Base-by-base conservation (phyloP, 345 rosid species). In the Adansonia digitata region DNA sequence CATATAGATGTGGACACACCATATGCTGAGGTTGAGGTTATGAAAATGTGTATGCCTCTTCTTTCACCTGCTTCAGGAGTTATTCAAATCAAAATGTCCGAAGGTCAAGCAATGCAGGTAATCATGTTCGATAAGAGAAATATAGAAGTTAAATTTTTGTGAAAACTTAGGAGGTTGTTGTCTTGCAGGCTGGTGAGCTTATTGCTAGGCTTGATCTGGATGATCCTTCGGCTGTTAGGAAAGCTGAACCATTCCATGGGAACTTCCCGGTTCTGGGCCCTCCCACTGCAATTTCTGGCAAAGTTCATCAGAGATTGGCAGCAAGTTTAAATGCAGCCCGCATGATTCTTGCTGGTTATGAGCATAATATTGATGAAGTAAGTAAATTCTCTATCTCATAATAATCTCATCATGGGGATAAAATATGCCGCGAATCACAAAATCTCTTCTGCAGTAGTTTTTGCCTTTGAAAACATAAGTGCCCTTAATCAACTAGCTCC, bases 11-110 rank as follows among this genome's bases (percentile, higher is more conserved):
- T 95, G 42, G 99, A 96, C 80, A 75, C 81, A 27, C 99, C 99
- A 14, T 96, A 88, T 84, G 99, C 97, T 12, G 99, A 96, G 88
- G 98, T 96, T 79, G 99, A 96, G 86, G 99, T 96, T 82, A 96
- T 96, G 99, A 96, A 96, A 87, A 96, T 96, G 99, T 96, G 99
- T 56, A 96, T 96, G 99, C 99, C 99, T 75, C 99, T 96, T 79
- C 98, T 96, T 71, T 96, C 98, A 77, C 99, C 99, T 74, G 97
- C 99, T 76, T 88, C 98, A 51, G 99, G 99, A 79, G 80, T 85
- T 72, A 79, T 96, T 74, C 90, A 83, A 52, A 92, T 96, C 66
- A 84, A 85, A 84, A 83, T 93, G 94, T 89, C 97, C 13, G 98
- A 96, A 88, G 99, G 99, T 84, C 99, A 96, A 89, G 94, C 98